Conservation (phyloP, 2,329 filamentous ascomycete genomes). For the Alternaria triticina region DNA sequence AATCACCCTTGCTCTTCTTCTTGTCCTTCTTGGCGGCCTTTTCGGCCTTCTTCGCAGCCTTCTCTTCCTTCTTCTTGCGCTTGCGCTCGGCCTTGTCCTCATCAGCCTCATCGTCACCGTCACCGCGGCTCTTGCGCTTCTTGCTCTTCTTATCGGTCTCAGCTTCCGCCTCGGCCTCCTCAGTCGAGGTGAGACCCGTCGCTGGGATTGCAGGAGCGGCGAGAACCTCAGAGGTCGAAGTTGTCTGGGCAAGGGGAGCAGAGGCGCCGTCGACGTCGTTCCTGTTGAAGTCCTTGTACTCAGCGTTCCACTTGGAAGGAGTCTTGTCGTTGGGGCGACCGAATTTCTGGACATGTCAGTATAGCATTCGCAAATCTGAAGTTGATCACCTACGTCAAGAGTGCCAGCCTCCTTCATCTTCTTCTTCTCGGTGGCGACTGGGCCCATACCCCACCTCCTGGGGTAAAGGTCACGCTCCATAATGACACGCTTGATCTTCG, state of each 20-base stretch:
- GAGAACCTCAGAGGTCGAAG: conserved; percentile 44
- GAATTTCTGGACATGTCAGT: conserved; percentile 71
- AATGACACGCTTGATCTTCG: conserved; percentile 99
- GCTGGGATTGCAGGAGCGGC: conserved; percentile 46
- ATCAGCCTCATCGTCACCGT: conserved; percentile 53
- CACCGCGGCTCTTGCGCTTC: conserved; percentile 58
- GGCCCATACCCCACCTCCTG: conserved; percentile 93
- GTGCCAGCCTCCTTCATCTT: conserved; percentile 98
- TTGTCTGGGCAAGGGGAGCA: conserved; percentile 39
- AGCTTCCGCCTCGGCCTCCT: conserved; percentile 49
- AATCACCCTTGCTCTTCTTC: conserved; percentile 38
- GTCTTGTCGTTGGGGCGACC: conserved; percentile 91
- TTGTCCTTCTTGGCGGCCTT: conserved; percentile 39
- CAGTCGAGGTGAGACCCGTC: conserved; percentile 30
- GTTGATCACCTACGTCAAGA: conserved; percentile 71
- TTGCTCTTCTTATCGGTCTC: conserved; percentile 48
- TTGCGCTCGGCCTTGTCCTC: conserved; percentile 58
- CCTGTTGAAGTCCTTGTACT: conserved; percentile 80
- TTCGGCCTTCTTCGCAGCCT: conserved; percentile 42
- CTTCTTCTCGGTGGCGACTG: conserved; percentile 96
- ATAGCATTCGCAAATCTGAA: not conserved
- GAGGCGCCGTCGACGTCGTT: conserved; percentile 28
- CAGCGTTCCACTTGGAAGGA: conserved; percentile 87
- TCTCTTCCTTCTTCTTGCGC: conserved; percentile 78
- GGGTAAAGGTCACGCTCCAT: conserved; percentile 99